phyloP scores from a whole-genome alignment of 1,284 basidiomycete species.

The Fistulina hepatica region DNA sequence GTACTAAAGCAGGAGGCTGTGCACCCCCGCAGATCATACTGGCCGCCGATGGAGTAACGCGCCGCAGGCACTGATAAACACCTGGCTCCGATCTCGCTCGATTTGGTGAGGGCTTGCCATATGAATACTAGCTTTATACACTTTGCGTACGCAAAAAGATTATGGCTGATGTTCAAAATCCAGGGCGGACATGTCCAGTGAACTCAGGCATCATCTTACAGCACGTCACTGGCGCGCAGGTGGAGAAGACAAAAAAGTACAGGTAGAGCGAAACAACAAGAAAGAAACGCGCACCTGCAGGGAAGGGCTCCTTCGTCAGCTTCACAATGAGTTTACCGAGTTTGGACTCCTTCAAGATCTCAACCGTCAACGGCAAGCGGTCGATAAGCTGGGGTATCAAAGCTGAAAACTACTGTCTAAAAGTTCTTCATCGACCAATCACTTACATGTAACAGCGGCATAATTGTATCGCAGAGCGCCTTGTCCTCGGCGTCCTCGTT shows the following conservation, averaged over 20 bases:
- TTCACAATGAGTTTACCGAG: slow-evolving; percentile 68
- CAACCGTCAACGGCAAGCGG: slow-evolving; percentile 61
- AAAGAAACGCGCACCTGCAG: slow-evolving; percentile 24
- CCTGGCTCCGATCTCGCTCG: not conserved
- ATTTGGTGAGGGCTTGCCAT: too few relatives aligned
- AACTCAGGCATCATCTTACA: too few relatives aligned
- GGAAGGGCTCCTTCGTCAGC: slow-evolving; percentile 56
- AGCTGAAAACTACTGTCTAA: slow-evolving; percentile 5
- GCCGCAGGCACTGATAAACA: not conserved
- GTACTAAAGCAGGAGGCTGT: slow-evolving; percentile 28
- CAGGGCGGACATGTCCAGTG: too few relatives aligned
- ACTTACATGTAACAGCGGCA: slow-evolving; percentile 76
- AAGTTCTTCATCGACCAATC: slow-evolving; percentile 1
- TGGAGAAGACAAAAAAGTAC: slow-evolving; percentile 8
- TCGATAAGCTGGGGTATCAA: slow-evolving; percentile 54
- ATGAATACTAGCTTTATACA: not conserved
- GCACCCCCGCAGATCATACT: not conserved
- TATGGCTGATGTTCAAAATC: too few relatives aligned
- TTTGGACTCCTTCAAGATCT: slow-evolving; percentile 56
- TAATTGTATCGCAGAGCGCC: slow-evolving; percentile 57
- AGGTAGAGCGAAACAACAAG: slow-evolving; percentile 4
- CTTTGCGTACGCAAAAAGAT: not conserved
- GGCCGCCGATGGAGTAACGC: not conserved
- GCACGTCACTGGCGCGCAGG: slow-evolving; percentile 1
- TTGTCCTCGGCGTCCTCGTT: slow-evolving; percentile 28